Conservation (phyloP, 2,329 filamentous ascomycete genomes). For the Zelopaecilomyces penicillatus region DNA sequence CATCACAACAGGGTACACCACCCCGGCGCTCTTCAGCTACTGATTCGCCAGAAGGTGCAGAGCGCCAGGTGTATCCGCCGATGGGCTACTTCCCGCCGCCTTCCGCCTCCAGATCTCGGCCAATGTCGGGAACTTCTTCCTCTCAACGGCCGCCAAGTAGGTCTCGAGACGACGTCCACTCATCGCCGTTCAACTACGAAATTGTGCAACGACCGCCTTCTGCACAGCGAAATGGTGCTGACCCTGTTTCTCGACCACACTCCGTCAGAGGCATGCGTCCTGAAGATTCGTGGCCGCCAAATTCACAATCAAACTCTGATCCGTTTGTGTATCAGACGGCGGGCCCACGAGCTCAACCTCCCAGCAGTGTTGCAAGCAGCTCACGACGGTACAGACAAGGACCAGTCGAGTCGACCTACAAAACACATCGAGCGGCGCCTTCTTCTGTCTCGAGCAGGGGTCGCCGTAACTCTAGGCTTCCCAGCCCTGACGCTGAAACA, state of each 20-base stretch:
- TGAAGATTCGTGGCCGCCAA: constrained; percentile 24
- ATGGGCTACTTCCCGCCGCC: constrained; percentile 46
- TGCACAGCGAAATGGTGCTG: constrained; percentile 36
- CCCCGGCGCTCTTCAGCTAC: constrained; percentile 22
- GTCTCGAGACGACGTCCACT: constrained; percentile 26
- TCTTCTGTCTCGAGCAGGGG: constrained; percentile 25
- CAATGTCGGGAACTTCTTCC: constrained; percentile 33
- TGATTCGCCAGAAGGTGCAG: constrained; percentile 26
- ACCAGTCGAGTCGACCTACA: constrained; percentile 20
- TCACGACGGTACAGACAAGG: constrained; percentile 30
- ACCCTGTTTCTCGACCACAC: constrained; percentile 27
- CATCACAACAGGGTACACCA: constrained; percentile 20
- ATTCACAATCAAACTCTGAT: constrained; percentile 23
- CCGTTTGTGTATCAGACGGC: constrained; percentile 47
- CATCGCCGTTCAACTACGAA: constrained; percentile 38
- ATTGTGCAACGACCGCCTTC: constrained; percentile 29
- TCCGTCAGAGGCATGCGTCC: constrained; percentile 23
- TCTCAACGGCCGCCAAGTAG: constrained; percentile 29
- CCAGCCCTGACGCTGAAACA: constrained; percentile 24
- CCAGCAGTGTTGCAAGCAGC: constrained; percentile 22
- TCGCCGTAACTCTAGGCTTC: constrained; percentile 19
- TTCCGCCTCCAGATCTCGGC: constrained; percentile 30
- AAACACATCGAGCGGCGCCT: constrained; percentile 16
- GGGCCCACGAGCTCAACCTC: constrained; percentile 31
- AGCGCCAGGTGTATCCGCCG: constrained; percentile 32